Evolutionary conservation across 495 filamentous ascomycete genomes (phyloP).

Genomic region (Barbatosphaeria neglecta): DNA sequence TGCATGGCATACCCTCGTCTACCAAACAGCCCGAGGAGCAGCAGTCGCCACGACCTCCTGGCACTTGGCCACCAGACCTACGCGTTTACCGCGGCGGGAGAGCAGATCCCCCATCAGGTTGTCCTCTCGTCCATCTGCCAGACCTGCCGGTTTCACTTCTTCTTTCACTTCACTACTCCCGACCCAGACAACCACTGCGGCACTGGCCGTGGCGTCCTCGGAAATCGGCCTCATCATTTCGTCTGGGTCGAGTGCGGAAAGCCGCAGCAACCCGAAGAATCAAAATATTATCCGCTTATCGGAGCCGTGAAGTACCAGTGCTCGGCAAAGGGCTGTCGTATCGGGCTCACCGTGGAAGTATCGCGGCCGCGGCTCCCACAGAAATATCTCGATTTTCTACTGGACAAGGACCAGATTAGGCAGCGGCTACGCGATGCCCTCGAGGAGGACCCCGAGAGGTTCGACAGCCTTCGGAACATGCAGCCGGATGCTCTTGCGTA

Average conservation of each 20-base stretch:
- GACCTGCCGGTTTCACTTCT: slow-evolving; percentile 21
- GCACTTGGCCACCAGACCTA: slow-evolving; percentile 11
- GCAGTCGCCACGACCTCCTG: slow-evolving; percentile 10
- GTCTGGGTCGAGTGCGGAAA: slow-evolving; percentile 1
- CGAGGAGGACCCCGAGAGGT: slow-evolving; percentile 44
- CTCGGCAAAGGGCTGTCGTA: slow-evolving; percentile 42
- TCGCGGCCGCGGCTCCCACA: slow-evolving; percentile 39
- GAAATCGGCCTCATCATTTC: slow-evolving; percentile 13
- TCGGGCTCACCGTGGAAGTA: slow-evolving; percentile 41
- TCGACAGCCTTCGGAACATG: slow-evolving; percentile 38
- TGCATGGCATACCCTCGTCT: slow-evolving; percentile 5
- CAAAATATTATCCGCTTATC: slow-evolving; percentile 17
- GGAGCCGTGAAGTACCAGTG: slow-evolving; percentile 41
- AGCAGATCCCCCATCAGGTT: slow-evolving; percentile 5
- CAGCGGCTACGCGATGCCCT: slow-evolving; percentile 41
- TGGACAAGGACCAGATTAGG: slow-evolving; percentile 41
- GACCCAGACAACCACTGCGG: neutral
- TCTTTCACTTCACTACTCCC: slow-evolving; percentile 10
- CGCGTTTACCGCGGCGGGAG: too few species aligned
- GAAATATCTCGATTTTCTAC: slow-evolving; percentile 41
- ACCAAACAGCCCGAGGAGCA: too few species aligned
- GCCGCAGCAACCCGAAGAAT: neutral
- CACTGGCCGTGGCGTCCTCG: neutral
- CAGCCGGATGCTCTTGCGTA: slow-evolving; percentile 41
- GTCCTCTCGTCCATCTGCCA: slow-evolving; percentile 17